Percentiles rank a stretch among this genome's conserved stretches.
Evolutionary conservation across 169 alveolate genomes (phyloP).

Genomic region (Plasmodium cynomolgi): DNA sequence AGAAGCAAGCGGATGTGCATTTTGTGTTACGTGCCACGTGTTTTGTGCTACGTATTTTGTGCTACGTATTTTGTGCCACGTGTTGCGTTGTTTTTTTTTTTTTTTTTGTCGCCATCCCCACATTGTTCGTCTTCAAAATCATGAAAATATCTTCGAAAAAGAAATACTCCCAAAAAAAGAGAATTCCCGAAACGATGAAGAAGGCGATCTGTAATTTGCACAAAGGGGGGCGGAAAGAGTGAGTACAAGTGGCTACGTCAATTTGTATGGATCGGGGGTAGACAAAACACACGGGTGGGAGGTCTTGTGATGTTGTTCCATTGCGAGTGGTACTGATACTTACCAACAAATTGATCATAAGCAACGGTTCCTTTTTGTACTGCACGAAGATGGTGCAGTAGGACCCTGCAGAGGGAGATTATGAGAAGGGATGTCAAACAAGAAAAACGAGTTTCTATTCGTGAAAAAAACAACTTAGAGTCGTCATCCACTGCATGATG

Average conservation of each 20-base stretch:
- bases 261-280: background rate
- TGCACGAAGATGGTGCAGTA: constrained; percentile 57
- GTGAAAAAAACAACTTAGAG: background rate
- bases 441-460: background rate
- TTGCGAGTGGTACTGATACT: background rate
- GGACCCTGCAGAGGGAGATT: constrained; percentile 10
- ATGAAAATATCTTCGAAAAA: constrained; percentile 46
- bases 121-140: constrained; percentile 52
- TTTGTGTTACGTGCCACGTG: background rate
- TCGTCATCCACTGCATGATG: background rate
- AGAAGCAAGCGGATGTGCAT: background rate
- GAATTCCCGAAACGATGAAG: constrained; percentile 18
- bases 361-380: constrained; percentile 48
- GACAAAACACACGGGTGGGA: background rate
- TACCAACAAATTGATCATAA: constrained; percentile 59
- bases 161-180: constrained; percentile 30
- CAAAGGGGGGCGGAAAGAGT: background rate
- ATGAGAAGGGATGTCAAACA: background rate
- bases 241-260: background rate
- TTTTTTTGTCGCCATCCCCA: background rate
- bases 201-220: constrained; percentile 20
- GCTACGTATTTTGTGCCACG: background rate
- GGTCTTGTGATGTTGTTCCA: background rate
- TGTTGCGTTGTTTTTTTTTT: background rate
- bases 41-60: background rate